Base-by-base conservation (phyloP, 352 stramenopile genomes). In the Thraustochytrium sp. region DNA sequence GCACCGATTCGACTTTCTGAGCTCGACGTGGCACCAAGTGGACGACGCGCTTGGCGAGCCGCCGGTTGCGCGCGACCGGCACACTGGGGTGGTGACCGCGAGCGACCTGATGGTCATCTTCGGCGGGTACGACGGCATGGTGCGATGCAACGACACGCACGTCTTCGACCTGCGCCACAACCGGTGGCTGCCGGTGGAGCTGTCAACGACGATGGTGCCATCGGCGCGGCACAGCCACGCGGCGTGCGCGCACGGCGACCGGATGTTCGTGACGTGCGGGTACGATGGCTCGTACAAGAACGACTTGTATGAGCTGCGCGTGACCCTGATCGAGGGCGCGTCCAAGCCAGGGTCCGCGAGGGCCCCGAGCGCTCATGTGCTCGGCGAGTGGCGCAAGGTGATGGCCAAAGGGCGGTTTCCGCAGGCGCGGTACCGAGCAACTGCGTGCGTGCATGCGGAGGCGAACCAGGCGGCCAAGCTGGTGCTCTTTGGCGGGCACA, bases 191-290 rank as follows among this genome's bases (percentile, higher is more conserved):
- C 31, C 53, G 5, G 29, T 80, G 3, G 68, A 80, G 34, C 44
- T 46, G 13, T 36, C 34, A 8, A 72, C 8, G 8, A n/a, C 21
- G 26, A 13, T 63, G 16, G 11, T 92, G 21, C 96, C 96, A 37
- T 94, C 97, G 55, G 93, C 95, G n/a, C 89, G 96, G 48, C 96
- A 99, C 89, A 98, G 92, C 76, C 96, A 99, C 87, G 92, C 98
- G 59, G 93, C 92, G 49, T 93, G 98, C 13, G 92, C 97, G 38
- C 90, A 98, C 87, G 92, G 89, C 13, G 92, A 96, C 85, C 96
- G 90, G 37, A 97, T 98, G 93, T 98, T 95, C 88, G 93, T 97
- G 44, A 97, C 97, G 88, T 93, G 92, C n/a, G 92, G 92, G 36
- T 94, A 90, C 77, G 93, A 91, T n/a, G 91, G 91, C 53, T 93